Percentiles rank a stretch among this genome's conserved stretches.
These are phyloP conservation scores for Steccherinum ochraceum DNA, from an alignment of 768 basidiomycete genomes.

Conservation along the genomic window DNA sequence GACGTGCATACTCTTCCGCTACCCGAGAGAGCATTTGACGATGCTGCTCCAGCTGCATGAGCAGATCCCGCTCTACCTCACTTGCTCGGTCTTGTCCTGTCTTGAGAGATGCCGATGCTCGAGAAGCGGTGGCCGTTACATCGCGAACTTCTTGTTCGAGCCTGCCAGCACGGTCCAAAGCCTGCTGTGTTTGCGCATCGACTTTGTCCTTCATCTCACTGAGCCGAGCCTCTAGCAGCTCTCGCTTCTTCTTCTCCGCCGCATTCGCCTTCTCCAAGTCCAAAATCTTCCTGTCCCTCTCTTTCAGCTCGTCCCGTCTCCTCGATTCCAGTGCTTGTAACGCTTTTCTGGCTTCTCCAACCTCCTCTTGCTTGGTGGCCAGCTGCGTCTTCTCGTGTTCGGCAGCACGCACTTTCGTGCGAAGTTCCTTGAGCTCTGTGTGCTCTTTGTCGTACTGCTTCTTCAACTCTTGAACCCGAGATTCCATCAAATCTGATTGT, in stretches of 20 bases:
- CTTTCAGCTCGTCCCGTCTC: slow-evolving; percentile 48
- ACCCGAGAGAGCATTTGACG: slow-evolving; percentile 38
- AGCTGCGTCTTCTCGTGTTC: slow-evolving; percentile 55
- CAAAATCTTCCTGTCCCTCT: slow-evolving; percentile 44
- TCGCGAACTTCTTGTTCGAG: slow-evolving; percentile 33
- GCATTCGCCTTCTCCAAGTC: slow-evolving; percentile 50
- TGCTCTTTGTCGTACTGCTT: slow-evolving; percentile 43
- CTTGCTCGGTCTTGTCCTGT: slow-evolving; percentile 25
- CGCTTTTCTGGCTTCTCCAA: slow-evolving; percentile 42
- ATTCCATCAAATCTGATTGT: slow-evolving; percentile 49
- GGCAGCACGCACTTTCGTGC: slow-evolving; percentile 45
- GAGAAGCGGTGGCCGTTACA: slow-evolving; percentile 30
- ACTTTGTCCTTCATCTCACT: slow-evolving; percentile 36
- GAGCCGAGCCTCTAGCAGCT: slow-evolving; percentile 37
- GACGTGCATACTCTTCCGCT: slow-evolving; percentile 38
- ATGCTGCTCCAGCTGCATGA: slow-evolving; percentile 46
- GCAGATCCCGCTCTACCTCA: slow-evolving; percentile 38
- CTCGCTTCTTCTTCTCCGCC: slow-evolving; percentile 45
- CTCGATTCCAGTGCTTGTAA: slow-evolving; percentile 43
- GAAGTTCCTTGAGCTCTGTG: slow-evolving; percentile 56
- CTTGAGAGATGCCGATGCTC: slow-evolving; percentile 27
- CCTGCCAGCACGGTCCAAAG: slow-evolving; percentile 26
- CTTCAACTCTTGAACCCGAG: slow-evolving; percentile 57
- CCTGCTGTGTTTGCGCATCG: slow-evolving; percentile 33
- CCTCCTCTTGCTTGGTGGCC: slow-evolving; percentile 45